Base-by-base conservation (phyloP, 2,329 filamentous ascomycete genomes). In the Trichophyton mentagrophytes region DNA sequence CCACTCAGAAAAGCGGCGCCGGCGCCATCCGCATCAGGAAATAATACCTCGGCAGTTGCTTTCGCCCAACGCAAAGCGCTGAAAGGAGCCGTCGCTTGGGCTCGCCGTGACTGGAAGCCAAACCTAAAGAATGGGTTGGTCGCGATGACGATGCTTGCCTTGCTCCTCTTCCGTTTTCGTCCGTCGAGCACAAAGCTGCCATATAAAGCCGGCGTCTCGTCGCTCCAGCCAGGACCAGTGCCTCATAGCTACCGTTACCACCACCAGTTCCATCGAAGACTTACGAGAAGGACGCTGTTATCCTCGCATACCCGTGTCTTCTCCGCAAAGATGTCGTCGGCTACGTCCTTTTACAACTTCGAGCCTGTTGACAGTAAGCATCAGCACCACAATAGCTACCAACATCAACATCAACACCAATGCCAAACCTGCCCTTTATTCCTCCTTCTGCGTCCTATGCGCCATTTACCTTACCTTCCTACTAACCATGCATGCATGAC, bases 361-460 rank as follows among this genome's bases (percentile, higher is more conserved):
- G 80, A 80, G 73, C 79, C 81, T 53, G 75, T 76, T 61, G 80
- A 82, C 66, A 82, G 80, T 82, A 75, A 64, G 79, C 77, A 15
- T 49, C 15, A 57, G 27, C 27, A 40, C 8, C 20, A 11, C 7
- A 13, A 9, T 13, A 17, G 17, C 17, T 17, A 3, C 33, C 9
- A 38, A 9, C 33, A 11, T 9, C 33, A 38, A 38, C 33, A 38
- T 3, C 33, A 36, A 27, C 25, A 27, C 3, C 25, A 27, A 6
- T 3, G 25, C 25, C 27, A 30, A 30, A 30, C 6, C 6, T 30
- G 27, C 6, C 27, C 27, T 30, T 30, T 7, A 7, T 30, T 7
- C 6, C 9, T 13, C 3, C 9, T 13, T 38, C 11, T 13, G 2
- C 36, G 17, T 46, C 22, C 8, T 36, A 27, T 51, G 46, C 25